A percentile compares a stretch with the other conserved stretches of the same genome.
Conservation (phyloP, 352 stramenopile genomes). For the Phytophthora litchii region DNA sequence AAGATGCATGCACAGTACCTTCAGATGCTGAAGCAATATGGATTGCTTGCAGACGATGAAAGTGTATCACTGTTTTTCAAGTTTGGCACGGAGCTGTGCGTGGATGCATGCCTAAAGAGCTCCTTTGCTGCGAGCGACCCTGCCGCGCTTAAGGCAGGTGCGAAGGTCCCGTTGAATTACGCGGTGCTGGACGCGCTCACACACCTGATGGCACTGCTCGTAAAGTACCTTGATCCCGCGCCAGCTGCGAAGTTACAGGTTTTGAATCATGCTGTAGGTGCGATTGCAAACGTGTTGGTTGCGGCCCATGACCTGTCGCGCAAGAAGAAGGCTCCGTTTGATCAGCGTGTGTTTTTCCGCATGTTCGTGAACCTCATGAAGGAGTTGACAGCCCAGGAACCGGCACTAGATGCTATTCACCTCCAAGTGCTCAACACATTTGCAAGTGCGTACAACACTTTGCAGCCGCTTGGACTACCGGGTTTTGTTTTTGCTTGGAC, state of each 20-base stretch:
- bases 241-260: constrained; percentile 86
- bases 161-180: constrained; percentile 87
- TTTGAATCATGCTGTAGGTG: constrained; percentile 96
- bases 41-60: constrained; percentile 96
- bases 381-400: constrained; percentile 96
- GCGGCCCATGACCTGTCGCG: constrained; percentile 79
- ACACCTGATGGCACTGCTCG: constrained; percentile 96
- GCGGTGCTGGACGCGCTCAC: constrained; percentile 96
- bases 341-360: constrained; percentile 98
- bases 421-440: constrained; percentile 97
- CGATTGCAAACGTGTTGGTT: constrained; percentile 94
- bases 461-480: constrained; percentile 95
- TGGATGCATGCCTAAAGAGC: constrained; percentile 96
- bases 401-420: constrained; percentile 93
- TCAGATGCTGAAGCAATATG: constrained; percentile 96
- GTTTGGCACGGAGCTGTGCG: constrained; percentile 95
- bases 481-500: constrained; percentile 99
- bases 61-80: constrained; percentile 98
- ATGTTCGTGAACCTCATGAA: constrained; percentile 98
- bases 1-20: constrained; percentile 98
- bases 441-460: constrained; percentile 95
- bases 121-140: constrained; percentile 49
- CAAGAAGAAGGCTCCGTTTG: constrained; percentile 91
- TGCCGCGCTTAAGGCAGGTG: constrained; percentile 42
- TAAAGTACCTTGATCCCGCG: constrained; percentile 93